These are phyloP conservation scores for sunflower (Helianthus annuus) DNA, from an alignment of 129 eudicot genomes.

Conservation along the genomic window HanXRQr2.0-SUNRISE NC_035441.2:184830367-184830866, in stretches of 20 bases:
- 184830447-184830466: conserved; percentile 64
- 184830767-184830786: conserved; percentile 54
- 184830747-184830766: conserved; percentile 77
- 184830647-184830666: conserved; percentile 66
- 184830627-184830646: conserved; percentile 65
- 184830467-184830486: conserved; percentile 80
- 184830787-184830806: conserved; percentile 85
- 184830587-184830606: conserved; percentile 66
- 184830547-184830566: conserved; percentile 64
- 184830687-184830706: conserved; percentile 64
- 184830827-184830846: background rate
- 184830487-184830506: conserved; percentile 78
- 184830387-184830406: conserved; percentile 85
- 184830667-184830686: conserved; percentile 63
- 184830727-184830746: conserved; percentile 80
- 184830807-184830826: conserved; percentile 73
- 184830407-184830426: conserved; percentile 67
- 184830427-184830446: conserved; percentile 55
- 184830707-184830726: conserved; percentile 82
- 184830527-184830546: conserved; percentile 75
- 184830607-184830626: conserved; percentile 62
- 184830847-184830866: background rate
- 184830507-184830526: conserved; percentile 84
- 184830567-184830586: conserved; percentile 68
- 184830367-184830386: conserved; percentile 57